These are phyloP conservation scores for Amborella trichopoda DNA, from an alignment of 164 flowering plant species.

Conservation along the genomic window DNA sequence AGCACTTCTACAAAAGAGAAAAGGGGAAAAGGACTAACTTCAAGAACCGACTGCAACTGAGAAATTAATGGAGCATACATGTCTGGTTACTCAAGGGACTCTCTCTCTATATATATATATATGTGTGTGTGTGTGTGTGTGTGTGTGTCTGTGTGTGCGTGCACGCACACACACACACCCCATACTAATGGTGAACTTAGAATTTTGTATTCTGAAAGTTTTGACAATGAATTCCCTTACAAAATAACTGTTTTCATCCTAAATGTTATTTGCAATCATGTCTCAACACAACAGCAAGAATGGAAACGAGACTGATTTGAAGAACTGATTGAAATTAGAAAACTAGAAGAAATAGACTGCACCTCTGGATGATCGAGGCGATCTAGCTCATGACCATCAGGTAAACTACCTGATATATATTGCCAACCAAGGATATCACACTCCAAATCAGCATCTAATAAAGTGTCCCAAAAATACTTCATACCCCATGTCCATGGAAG, in stretches of 20 bases:
- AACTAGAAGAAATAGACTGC: neutral
- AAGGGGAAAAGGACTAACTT: neutral
- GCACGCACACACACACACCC: no score
- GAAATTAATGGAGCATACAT: no score
- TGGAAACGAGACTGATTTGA: neutral
- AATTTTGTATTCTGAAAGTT: no score
- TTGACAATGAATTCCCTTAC: no score
- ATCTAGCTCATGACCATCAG: constrained; percentile 87
- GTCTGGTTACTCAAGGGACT: no score
- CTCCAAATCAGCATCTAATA: constrained; percentile 89
- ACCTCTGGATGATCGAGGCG: constrained; percentile 86
- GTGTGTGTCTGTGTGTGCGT: no score
- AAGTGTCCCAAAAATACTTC: constrained; percentile 98
- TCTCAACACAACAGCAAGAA: neutral
- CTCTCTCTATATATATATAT: no score
- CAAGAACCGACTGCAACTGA: no score
- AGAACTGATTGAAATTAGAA: neutral
- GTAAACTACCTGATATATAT: constrained; percentile 90
- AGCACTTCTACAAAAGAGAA: neutral
- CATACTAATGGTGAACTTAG: no score
- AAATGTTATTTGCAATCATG: no score
- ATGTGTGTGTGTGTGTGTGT: no score
- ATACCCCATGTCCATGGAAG: constrained; percentile 98
- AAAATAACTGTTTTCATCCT: no score
- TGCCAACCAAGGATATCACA: constrained; percentile 96